These are phyloP conservation scores for Neonectria punicea DNA, from an alignment of 2,329 filamentous ascomycete genomes.

Conservation along the genomic window DNA sequence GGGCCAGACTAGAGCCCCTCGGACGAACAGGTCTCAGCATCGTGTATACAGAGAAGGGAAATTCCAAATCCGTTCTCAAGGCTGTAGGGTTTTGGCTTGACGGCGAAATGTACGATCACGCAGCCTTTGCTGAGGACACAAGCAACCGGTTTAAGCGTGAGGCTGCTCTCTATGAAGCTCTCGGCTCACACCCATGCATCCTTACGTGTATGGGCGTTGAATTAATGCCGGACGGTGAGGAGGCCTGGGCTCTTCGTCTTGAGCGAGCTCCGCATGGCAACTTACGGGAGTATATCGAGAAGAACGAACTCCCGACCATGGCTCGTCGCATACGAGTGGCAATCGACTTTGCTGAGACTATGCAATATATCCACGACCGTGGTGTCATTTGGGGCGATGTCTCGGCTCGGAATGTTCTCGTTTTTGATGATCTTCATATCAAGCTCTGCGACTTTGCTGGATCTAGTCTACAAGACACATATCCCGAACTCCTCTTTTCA, in stretches of 20 bases:
- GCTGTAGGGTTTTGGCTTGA: conserved; percentile 14
- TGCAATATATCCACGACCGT: conserved; percentile 5
- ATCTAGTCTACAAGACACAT: not conserved
- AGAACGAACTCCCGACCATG: not conserved
- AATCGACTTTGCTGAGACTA: not conserved
- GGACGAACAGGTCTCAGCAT: conserved; percentile 19
- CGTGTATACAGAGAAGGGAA: conserved; percentile 10
- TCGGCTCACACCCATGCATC: conserved; percentile 4
- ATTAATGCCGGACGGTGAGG: conserved; percentile 3
- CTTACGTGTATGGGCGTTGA: conserved; percentile 2
- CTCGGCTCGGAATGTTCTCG: conserved; percentile 7
- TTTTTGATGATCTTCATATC: not conserved
- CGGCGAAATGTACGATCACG: conserved; percentile 15
- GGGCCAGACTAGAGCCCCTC: conserved; percentile 14
- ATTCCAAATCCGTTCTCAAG: not conserved
- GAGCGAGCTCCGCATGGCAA: conserved; percentile 16
- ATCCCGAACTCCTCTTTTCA: not conserved
- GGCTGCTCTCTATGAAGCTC: conserved; percentile 10
- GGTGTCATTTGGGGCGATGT: conserved; percentile 11
- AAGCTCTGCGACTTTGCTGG: conserved; percentile 9
- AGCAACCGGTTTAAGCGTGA: conserved; percentile 9
- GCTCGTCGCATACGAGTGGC: not conserved
- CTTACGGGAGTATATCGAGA: not conserved
- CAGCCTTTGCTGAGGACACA: conserved; percentile 10
- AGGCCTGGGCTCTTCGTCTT: conserved; percentile 14